These are phyloP conservation scores for Thielaviopsis ethacetica DNA, from an alignment of 2,329 filamentous ascomycete genomes.

Conservation along the genomic window DNA sequence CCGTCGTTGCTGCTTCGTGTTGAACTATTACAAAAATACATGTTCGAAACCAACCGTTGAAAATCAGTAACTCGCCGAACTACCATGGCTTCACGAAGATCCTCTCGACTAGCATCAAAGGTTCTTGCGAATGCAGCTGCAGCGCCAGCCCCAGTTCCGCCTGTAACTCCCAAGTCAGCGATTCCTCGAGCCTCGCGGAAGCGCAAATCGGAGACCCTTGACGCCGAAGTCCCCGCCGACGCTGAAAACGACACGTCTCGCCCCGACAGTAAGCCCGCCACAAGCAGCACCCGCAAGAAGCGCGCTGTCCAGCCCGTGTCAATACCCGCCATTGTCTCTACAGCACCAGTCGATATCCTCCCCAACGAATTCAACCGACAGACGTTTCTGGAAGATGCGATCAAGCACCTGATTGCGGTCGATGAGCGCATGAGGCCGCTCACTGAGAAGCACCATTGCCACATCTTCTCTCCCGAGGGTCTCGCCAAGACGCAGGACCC, in stretches of 20 bases:
- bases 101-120: not conserved
- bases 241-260: too few species aligned
- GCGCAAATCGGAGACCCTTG: not conserved
- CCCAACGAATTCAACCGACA: slow-evolving; percentile 44
- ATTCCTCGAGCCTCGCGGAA: not conserved
- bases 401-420: slow-evolving; percentile 53
- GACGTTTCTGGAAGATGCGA: slow-evolving; percentile 53
- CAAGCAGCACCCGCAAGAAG: not conserved
- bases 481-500: slow-evolving; percentile 78
- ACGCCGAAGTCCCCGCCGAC: not conserved
- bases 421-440: slow-evolving; percentile 58
- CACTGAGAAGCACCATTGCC: slow-evolving; percentile 60
- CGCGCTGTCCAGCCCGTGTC: not conserved
- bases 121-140: not conserved
- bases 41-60: too few species aligned
- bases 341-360: not conserved
- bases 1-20: too few species aligned
- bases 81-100: not conserved
- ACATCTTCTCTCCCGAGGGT: slow-evolving; percentile 64
- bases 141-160: not conserved
- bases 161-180: not conserved
- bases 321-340: not conserved
- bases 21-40: too few species aligned
- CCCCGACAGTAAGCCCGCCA: not conserved
- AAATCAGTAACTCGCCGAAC: too few species aligned